Percentiles rank a stretch among this genome's conserved stretches.
Evolutionary conservation across 345 rosid species (phyloP).

Genomic region (Draba incana): DNA sequence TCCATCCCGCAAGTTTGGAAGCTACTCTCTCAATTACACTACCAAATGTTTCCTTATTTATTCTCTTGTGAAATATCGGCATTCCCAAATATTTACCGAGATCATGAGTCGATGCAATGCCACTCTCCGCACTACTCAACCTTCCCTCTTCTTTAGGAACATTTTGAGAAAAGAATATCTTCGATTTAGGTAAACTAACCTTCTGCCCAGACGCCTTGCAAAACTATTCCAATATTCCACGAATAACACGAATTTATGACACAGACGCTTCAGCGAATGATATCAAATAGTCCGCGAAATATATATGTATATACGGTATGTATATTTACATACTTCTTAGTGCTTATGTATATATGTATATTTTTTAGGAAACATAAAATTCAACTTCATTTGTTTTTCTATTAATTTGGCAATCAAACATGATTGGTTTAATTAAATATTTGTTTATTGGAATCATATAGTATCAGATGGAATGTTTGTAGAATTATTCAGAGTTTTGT

Average conservation of each 20-base stretch:
- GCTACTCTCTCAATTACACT: too few relatives aligned
- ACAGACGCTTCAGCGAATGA: neutral
- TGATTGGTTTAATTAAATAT: neutral
- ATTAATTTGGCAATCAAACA: constrained; percentile 1
- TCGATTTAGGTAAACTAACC: neutral
- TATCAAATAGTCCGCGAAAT: neutral
- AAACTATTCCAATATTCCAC: neutral
- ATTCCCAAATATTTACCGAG: too few relatives aligned
- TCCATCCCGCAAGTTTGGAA: too few relatives aligned
- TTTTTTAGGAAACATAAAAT: constrained; percentile 3
- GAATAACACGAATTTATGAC: neutral
- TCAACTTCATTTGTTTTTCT: neutral
- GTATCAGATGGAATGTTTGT: constrained; percentile 28
- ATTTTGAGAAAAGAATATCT: neutral
- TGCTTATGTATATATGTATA: too few relatives aligned
- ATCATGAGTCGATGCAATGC: too few relatives aligned
- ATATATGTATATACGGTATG: too few relatives aligned
- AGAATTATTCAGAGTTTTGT: constrained; percentile 31
- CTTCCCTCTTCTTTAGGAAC: too few relatives aligned
- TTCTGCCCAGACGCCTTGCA: neutral
- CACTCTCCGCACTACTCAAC: too few relatives aligned
- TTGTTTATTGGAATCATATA: constrained; percentile 2
- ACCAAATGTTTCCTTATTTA: too few relatives aligned
- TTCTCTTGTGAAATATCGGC: too few relatives aligned
- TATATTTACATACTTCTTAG: too few relatives aligned